phyloP scores from a whole-genome alignment of 352 stramenopile genomes.

The Pythium oligandrum region DNA sequence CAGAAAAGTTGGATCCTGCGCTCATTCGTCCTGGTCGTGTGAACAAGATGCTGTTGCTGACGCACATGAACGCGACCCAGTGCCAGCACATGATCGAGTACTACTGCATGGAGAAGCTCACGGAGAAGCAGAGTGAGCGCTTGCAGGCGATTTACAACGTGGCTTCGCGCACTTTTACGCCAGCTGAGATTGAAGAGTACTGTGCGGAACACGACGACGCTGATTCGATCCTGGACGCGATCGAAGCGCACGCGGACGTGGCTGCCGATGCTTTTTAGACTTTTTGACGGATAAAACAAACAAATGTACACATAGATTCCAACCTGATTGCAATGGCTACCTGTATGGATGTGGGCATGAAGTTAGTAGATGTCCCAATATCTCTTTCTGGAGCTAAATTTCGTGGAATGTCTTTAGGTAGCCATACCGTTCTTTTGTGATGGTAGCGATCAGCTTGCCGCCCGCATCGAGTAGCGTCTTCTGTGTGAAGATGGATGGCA shows the following conservation, averaged over 20 bases:
- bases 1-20: conserved; percentile 90
- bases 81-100: conserved; percentile 67
- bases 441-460: too few species aligned
- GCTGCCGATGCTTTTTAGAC: neutral
- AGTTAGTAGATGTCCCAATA: too few species aligned
- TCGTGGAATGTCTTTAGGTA: too few species aligned
- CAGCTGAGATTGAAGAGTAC: conserved; percentile 47
- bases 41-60: conserved; percentile 81
- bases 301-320: too few species aligned
- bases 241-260: neutral
- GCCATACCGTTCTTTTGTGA: too few species aligned
- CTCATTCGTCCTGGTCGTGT: conserved; percentile 88
- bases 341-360: too few species aligned
- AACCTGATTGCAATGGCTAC: too few species aligned
- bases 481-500: too few species aligned
- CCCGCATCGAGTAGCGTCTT: too few species aligned
- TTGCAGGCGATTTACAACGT: conserved; percentile 14
- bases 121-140: conserved; percentile 10
- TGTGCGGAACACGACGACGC: conserved; percentile 44
- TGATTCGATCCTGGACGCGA: conserved; percentile 12
- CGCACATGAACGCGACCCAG: conserved; percentile 47
- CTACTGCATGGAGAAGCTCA: conserved; percentile 41
- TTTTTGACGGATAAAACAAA: too few species aligned
- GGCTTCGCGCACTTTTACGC: conserved; percentile 20
- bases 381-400: too few species aligned